Percentiles rank a stretch among this genome's conserved stretches.
These are phyloP conservation scores for Pleurotus pulmonarius DNA, from an alignment of 768 basidiomycete genomes.

Conservation along the genomic window DNA sequence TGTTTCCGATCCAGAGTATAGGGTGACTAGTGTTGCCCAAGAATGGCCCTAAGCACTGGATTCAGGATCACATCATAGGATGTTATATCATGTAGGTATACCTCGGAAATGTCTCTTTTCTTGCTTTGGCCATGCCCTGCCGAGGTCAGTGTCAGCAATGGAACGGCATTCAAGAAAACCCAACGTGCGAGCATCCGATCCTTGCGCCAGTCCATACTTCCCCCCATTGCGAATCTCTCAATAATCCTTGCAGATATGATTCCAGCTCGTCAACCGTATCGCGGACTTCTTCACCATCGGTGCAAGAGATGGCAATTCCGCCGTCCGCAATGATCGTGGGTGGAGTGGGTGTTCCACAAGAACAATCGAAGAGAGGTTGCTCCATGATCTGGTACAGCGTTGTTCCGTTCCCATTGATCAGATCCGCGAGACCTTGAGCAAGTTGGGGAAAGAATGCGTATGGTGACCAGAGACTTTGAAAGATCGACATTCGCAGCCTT, in stretches of 20 bases:
- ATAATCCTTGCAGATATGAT: slow-evolving; percentile 8
- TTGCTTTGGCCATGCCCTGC: slow-evolving; percentile 1
- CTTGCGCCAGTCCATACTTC: slow-evolving; percentile 11
- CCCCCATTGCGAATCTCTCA: slow-evolving; percentile 15
- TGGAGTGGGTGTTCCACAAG: neutral
- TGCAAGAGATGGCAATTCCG: slow-evolving; percentile 13
- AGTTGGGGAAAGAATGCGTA: slow-evolving; percentile 13
- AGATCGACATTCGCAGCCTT: slow-evolving; percentile 15
- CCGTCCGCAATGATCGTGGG: slow-evolving; percentile 9
- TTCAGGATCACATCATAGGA: neutral
- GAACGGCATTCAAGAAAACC: neutral
- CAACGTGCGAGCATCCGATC: slow-evolving; percentile 16
- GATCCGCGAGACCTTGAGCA: slow-evolving; percentile 18
- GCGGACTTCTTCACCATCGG: slow-evolving; percentile 15
- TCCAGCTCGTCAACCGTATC: slow-evolving; percentile 12
- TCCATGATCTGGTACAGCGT: slow-evolving; percentile 10
- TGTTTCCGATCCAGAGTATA: slow-evolving; percentile 36
- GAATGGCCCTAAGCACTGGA: slow-evolving; percentile 25
- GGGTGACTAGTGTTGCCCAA: slow-evolving; percentile 34
- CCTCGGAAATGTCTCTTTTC: neutral
- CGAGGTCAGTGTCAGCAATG: neutral
- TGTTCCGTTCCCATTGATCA: slow-evolving; percentile 19
- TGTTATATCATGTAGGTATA: neutral
- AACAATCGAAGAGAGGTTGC: neutral
- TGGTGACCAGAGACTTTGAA: slow-evolving; percentile 18